Evolutionary conservation across 1,284 basidiomycete genomes (phyloP).

Genomic region (Ceratobasidium sp.): DNA sequence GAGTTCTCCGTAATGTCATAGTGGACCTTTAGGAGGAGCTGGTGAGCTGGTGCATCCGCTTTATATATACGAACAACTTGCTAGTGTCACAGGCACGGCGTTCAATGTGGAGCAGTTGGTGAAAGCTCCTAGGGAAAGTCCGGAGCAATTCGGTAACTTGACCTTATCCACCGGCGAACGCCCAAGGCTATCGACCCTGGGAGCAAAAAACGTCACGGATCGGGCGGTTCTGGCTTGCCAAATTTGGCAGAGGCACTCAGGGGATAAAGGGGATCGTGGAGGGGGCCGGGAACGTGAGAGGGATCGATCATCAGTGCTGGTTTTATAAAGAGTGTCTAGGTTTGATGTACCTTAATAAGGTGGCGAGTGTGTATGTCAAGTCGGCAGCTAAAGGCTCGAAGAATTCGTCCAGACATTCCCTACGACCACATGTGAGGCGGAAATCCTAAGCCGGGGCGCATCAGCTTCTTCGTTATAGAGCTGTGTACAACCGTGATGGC

Average conservation of each 20-base stretch:
- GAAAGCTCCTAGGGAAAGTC: background rate
- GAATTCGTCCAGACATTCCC: background rate
- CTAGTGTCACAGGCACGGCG: slow-evolving; percentile 17
- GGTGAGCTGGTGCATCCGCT: background rate
- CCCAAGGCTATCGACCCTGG: slow-evolving; percentile 10
- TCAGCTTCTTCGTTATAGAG: slow-evolving; percentile 3
- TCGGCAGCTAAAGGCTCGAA: slow-evolving; percentile 4
- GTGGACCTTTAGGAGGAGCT: background rate
- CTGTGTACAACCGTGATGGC: background rate
- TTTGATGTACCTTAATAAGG: slow-evolving; percentile 23
- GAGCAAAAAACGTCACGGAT: slow-evolving; percentile 4
- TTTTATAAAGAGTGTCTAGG: slow-evolving; percentile 25
- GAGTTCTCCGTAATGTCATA: slow-evolving; percentile 16
- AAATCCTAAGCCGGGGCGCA: background rate
- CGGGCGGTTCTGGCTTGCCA: background rate
- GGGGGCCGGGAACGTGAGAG: background rate
- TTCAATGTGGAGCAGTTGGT: slow-evolving; percentile 11
- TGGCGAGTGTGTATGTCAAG: background rate
- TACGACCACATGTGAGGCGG: background rate
- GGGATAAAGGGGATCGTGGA: background rate
- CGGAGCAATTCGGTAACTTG: slow-evolving; percentile 10
- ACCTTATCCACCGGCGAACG: slow-evolving; percentile 3
- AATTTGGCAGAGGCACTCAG: background rate
- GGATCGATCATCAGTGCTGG: background rate
- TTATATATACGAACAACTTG: background rate